phyloP scores from a whole-genome alignment of 345 rosid genomes.

The Erucastrum elatum region DNA sequence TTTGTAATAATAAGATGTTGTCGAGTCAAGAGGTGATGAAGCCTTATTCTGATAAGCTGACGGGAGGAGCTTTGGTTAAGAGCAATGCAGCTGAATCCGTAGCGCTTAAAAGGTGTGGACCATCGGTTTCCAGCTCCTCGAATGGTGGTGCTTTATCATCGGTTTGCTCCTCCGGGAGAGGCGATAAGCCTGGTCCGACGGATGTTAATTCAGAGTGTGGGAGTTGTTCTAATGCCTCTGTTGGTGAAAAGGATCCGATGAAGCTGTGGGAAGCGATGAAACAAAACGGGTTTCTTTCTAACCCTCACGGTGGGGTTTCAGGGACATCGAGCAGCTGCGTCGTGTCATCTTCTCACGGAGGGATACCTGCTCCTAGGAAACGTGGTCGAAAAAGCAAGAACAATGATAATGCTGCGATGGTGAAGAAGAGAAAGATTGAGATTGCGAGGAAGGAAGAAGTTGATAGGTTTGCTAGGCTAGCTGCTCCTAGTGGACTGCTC shows the following conservation, averaged over 20 bases:
- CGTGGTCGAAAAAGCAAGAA: slow-evolving; percentile 65
- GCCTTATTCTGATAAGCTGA: slow-evolving; percentile 34
- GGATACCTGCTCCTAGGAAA: slow-evolving; percentile 71
- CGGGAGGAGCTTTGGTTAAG: slow-evolving; percentile 34
- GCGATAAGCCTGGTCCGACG: slow-evolving; percentile 23
- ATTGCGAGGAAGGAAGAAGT: slow-evolving; percentile 76
- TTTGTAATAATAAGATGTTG: slow-evolving; percentile 19
- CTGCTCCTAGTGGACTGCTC: slow-evolving; percentile 90
- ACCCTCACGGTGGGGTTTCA: slow-evolving; percentile 34
- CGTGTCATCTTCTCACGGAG: slow-evolving; percentile 57
- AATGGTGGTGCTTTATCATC: slow-evolving; percentile 43
- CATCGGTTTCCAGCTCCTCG: slow-evolving; percentile 55
- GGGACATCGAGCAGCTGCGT: slow-evolving; percentile 23
- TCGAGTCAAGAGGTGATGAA: slow-evolving; percentile 32
- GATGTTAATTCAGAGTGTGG: slow-evolving; percentile 71
- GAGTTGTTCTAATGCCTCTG: slow-evolving; percentile 52
- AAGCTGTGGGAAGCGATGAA: slow-evolving; percentile 86
- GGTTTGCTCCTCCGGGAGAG: slow-evolving; percentile 39
- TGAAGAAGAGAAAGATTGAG: slow-evolving; percentile 68
- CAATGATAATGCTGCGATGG: background rate
- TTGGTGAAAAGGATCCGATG: slow-evolving; percentile 60
- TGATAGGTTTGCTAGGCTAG: slow-evolving; percentile 73
- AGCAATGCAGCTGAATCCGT: slow-evolving; percentile 33
- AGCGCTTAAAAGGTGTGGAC: slow-evolving; percentile 36
- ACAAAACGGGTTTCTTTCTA: slow-evolving; percentile 81